Conservation (phyloP, 257 asterid species). For the Nicotiana benthamiana region DNA sequence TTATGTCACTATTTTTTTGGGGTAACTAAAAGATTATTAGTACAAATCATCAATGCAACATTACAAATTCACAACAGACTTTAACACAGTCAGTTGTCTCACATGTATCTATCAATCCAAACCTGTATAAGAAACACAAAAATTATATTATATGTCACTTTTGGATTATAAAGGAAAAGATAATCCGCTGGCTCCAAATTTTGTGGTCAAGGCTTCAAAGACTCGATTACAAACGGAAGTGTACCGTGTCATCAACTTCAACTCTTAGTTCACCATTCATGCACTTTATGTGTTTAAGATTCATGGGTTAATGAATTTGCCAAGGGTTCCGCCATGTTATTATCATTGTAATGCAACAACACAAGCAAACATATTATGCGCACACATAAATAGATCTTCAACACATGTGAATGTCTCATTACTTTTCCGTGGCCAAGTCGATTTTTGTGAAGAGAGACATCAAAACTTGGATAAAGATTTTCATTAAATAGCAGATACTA, state of each 20-base stretch:
- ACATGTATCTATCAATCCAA: too few relatives aligned
- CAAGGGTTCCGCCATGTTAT: too few relatives aligned
- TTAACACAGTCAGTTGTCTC: too few relatives aligned
- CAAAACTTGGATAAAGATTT: neutral
- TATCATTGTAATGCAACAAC: too few relatives aligned
- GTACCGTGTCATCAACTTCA: neutral
- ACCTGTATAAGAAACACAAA: too few relatives aligned
- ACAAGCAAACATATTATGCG: too few relatives aligned
- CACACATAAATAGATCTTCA: neutral
- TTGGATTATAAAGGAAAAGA: neutral
- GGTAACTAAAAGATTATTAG: too few relatives aligned
- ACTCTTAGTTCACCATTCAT: neutral
- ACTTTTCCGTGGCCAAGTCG: neutral
- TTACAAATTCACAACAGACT: too few relatives aligned
- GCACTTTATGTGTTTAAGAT: neutral
- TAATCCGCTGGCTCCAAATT: neutral
- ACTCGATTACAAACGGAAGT: neutral
- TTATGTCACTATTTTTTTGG: neutral
- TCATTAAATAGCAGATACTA: too few relatives aligned
- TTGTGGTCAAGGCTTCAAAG: neutral
- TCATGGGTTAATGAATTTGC: too few relatives aligned
- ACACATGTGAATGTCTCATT: neutral
- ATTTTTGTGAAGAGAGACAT: neutral
- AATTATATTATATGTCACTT: neutral
- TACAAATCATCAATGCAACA: too few relatives aligned